Base-by-base conservation (phyloP, 2,329 filamentous ascomycete genomes). In the Hypoxylon sp. region DNA sequence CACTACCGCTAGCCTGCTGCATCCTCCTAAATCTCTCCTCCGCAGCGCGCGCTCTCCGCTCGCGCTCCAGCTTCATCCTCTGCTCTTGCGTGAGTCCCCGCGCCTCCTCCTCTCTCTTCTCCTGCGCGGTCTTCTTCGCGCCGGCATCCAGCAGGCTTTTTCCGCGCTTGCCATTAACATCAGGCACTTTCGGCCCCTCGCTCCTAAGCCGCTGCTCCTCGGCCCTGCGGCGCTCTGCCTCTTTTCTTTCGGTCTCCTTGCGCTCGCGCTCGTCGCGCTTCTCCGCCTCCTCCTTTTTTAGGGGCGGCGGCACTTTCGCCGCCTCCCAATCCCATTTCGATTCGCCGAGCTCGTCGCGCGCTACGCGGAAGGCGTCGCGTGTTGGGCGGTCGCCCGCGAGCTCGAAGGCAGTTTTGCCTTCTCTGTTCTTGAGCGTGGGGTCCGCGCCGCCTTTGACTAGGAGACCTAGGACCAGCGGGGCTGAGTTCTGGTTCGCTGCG, bases 321-420 rank as follows among this genome's bases (percentile, higher is more conserved):
- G 81, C 83, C 2, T 92, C 88, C 96, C 96, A 99, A 71, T 93
- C 82, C 89, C 91, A 97, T 17, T 83, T 86, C 0, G 78, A 77
- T 76, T 97, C 93, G 14, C 94, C 94, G 1, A 98, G 84, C 75
- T 97, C 92, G 32, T 88, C 86, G 5, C 96, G 91, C 3, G 94
- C 93, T 1, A 98, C 89, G 1, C 96, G 91, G 81, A 99, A 99
- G 0, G 94, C 93, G 76, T 98, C 94, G 1, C 95, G 89, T 0
- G 94, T 98, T 1, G 90, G 81, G 3, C 94, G 89, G 77, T 98
- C 94, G 45, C 95, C 93, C 0, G 93, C 89, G 1, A 99, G 86
- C 60, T 97, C 93, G 77, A 97, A 98, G 0, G 96, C 81, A 0
- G 93, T 92, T 78, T 92, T 94, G n/a, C 91, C 92, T 68, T 98